Percentiles rank a stretch among this genome's conserved stretches.
phyloP scores from a whole-genome alignment of 805 yeast species.

The Cyberlindnera saturnus region DNA sequence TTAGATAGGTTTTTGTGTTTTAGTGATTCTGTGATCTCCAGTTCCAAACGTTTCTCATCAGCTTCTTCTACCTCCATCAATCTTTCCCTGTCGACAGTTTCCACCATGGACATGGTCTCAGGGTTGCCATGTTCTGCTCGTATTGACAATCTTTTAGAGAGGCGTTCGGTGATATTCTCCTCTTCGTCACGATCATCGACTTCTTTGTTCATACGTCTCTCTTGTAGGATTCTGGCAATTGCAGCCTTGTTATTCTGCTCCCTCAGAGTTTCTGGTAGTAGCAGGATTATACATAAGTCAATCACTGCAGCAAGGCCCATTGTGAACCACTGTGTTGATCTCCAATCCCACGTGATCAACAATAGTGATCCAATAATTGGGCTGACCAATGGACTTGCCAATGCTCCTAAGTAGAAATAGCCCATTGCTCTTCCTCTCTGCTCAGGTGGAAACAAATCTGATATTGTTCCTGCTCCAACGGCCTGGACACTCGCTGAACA shows the following conservation, averaged over 20 bases:
- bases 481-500: conserved; percentile 82
- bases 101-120: conserved; percentile 4
- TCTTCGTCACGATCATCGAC: conserved; percentile 4
- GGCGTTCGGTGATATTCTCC: conserved; percentile 1
- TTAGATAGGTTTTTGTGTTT: conserved; percentile 12
- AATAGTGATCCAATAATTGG: conserved; percentile 81
- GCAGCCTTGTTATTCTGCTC: conserved; percentile 46
- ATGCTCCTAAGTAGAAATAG: conserved; percentile 70
- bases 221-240: conserved; percentile 39
- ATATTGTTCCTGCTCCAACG: conserved; percentile 84
- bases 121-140: conserved; percentile 3
- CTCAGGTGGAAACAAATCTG: conserved; percentile 61
- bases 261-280: conserved; percentile 74
- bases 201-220: conserved; percentile 23
- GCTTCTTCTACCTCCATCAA: conserved; percentile 7
- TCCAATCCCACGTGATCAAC: conserved; percentile 72
- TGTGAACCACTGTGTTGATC: conserved; percentile 84
- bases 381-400: conserved; percentile 72
- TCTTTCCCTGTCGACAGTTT: conserved; percentile 2
- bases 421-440: conserved; percentile 80
- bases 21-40: conserved; percentile 22
- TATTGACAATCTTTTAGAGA: conserved; percentile 7
- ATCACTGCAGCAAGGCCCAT: conserved; percentile 59
- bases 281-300: conserved; percentile 41
- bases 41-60: conserved; percentile 21